Evolutionary conservation across 148 eudicot species (phyloP), one percentile per base, ranked within the genome.

Genomic region (Pouteria glomerata): DNA sequence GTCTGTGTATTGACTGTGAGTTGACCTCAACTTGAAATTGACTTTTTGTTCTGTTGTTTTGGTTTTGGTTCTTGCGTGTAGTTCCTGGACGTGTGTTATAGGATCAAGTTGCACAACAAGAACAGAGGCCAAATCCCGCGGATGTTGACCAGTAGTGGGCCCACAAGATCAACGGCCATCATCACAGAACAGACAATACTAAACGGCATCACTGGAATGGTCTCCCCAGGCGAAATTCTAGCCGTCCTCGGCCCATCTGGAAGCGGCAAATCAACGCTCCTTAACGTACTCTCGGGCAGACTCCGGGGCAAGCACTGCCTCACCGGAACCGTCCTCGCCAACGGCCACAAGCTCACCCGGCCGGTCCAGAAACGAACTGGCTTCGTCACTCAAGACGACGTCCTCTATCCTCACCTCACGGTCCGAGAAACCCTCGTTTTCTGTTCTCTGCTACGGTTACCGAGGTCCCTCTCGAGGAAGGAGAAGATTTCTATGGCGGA

Each of bases 241-340:
- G 97, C 97, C 74, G 78, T 95, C 19, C 89, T 95, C 0, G 99
- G 99, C 19, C 99, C 99, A 45, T 95, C 99, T 0, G 99, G 99
- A 7, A 90, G 99, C 57, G 99, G 97, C 0, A 95, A 95, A 77
- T 89, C 99, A 33, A 95, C 97, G 27, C 82, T 95, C 1, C 81
- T 95, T 2, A 95, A 86, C 51, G 87, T 90, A 1, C 77, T 92
- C 0, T 85, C 94, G 0, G 97, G 97, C 1, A 71, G 97, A 18
- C 78, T 86, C 29, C 83, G 70, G 18, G 53, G 81, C 2, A 10
- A n/a, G n/a, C 81, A 71, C 44, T 29, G 77, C 35, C 77, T 92
- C 33, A 88, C 87, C 34, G 97, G 97, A 39, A 58, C 94, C 4
- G 76, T 92, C 44, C 88, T 82, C 6, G 77, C 76, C 34, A 95